Percentiles rank a stretch among this genome's conserved stretches.
Conservation (phyloP, 371 early-diverging fungal species). For the Chytridium lagenaria region DNA sequence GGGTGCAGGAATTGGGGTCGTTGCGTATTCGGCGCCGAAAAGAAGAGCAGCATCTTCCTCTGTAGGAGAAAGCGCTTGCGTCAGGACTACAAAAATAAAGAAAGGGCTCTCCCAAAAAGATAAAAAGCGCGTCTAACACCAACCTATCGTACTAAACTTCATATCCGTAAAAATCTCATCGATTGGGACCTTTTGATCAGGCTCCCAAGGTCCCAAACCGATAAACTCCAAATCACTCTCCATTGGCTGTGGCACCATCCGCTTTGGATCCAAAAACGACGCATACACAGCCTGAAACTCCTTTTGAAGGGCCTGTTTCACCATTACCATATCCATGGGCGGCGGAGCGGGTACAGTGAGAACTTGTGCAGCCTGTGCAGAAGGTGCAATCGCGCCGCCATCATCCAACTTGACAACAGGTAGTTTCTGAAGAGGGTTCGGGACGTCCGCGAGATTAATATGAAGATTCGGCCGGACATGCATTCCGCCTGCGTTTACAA, state of each 20-base stretch:
- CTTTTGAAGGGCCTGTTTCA: background rate
- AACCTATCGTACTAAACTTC: too few relatives aligned
- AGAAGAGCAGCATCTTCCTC: background rate
- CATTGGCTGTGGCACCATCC: background rate
- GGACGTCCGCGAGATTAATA: conserved; percentile 11
- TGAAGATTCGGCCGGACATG: conserved; percentile 1
- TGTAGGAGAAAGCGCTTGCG: too few relatives aligned
- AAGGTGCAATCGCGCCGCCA: background rate
- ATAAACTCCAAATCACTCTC: background rate
- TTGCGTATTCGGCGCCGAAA: conserved; percentile 1
- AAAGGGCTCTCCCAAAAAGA: too few relatives aligned
- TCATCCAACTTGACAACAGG: conserved; percentile 16
- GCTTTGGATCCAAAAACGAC: background rate
- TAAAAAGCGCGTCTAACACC: too few relatives aligned
- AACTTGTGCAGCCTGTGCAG: background rate
- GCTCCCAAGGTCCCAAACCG: too few relatives aligned
- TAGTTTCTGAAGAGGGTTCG: conserved; percentile 11
- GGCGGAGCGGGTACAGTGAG: background rate
- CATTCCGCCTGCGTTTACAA: background rate
- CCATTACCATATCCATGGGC: background rate
- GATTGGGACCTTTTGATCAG: conserved; percentile 1
- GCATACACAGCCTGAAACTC: background rate
- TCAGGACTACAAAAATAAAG: too few relatives aligned
- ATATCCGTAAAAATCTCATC: conserved; percentile 8
- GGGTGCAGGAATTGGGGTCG: background rate